Conservation (phyloP, 495 filamentous ascomycete species). For the Hypomontagnella submonticulosa region DNA sequence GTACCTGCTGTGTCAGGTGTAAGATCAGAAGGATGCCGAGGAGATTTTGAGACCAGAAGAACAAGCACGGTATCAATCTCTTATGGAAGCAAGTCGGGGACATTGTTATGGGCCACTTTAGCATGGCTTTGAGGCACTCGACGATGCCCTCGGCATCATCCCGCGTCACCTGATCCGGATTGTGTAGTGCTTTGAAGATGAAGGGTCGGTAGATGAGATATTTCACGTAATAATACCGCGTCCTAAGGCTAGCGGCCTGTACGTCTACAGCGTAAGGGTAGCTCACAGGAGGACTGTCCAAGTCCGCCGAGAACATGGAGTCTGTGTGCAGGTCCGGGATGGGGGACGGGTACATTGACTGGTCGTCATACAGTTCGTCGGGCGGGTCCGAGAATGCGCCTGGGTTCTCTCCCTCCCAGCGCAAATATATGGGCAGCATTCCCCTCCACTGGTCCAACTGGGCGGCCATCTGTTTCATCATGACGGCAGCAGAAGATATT, state of each 20-base stretch:
- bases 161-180: constrained; percentile 62
- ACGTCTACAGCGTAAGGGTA: constrained; percentile 65
- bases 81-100: constrained; percentile 65
- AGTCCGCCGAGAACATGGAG: constrained; percentile 62
- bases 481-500: constrained; percentile 46
- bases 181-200: constrained; percentile 70
- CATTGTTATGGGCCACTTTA: constrained; percentile 69
- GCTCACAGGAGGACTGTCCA: constrained; percentile 53
- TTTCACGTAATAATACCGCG: constrained; percentile 68
- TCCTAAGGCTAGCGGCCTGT: constrained; percentile 65
- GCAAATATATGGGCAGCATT: constrained; percentile 62
- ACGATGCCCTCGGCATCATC: constrained; percentile 63
- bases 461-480: constrained; percentile 59
- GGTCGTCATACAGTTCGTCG: constrained; percentile 42
- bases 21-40: constrained; percentile 66
- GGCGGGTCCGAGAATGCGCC: constrained; percentile 52
- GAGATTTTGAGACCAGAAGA: constrained; percentile 69
- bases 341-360: constrained; percentile 40
- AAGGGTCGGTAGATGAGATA: constrained; percentile 69
- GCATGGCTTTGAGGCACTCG: constrained; percentile 61
- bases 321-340: constrained; percentile 41
- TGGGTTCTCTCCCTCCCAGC: constrained; percentile 65
- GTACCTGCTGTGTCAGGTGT: constrained; percentile 61
- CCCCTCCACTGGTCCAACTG: constrained; percentile 67
- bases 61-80: constrained; percentile 65